Evolutionary conservation across 768 basidiomycete species (phyloP), one percentile per base, ranked within the genome.

Genomic region (Tricholoma flavovirens): DNA sequence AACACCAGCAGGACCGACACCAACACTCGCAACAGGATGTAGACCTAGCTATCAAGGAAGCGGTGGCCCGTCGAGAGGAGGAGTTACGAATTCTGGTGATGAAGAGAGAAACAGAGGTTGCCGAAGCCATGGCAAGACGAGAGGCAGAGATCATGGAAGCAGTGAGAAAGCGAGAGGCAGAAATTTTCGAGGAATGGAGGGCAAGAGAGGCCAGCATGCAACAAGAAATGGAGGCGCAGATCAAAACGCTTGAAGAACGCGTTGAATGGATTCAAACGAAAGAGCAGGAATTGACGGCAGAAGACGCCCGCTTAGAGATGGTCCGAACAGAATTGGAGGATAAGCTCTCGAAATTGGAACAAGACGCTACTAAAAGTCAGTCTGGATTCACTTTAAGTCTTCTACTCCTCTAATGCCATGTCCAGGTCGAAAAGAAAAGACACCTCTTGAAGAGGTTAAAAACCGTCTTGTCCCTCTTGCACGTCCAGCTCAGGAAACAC

Each of bases 131-230:
- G 75, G 71, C 79, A 22, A 71, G 77, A 52, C 74, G 88, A 2
- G 88, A 90, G 61, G 82, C 85, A 54, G 87, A 88, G 66, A 83
- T 90, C 40, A 77, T 88, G 75, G 78, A 80, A 15, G 84, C 86
- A 1, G 83, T 90, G 5, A 72, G 82, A 26, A 71, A 71, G 50
- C 75, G 87, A 5, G 88, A 90, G 60, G 79, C 73, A 17, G 86
- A 88, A 61, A 72, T 88, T 24, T 75, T 75, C 36, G 75, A 81
- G 10, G 83, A 85, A 12, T 88, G 87, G 83, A 69, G 67, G 19
- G 55, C 64, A 33, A 70, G 79, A 40, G 86, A 87, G 63, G 72
- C 71, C 24, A 73, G 80, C 62, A 71, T 87, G 29, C 72, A 71
- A 51, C 66, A 69, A 43, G 83, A 86, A 59, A 77, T 82, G 17